A percentile compares a stretch with the other conserved stretches of the same genome.
Conservation (phyloP, 805 yeast species). For the Saturnispora galanensis region DNA sequence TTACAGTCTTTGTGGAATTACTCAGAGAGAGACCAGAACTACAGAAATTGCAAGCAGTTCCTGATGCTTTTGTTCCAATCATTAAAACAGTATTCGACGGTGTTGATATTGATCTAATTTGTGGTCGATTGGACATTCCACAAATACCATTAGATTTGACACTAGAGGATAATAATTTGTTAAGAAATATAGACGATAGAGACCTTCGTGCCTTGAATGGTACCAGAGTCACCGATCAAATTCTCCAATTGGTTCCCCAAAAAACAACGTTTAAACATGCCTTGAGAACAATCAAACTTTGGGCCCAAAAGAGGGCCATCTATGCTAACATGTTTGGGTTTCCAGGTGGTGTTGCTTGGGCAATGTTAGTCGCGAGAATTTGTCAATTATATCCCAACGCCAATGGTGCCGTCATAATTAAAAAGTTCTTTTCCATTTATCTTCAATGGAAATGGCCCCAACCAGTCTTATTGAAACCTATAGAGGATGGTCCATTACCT, state of each 20-base stretch:
- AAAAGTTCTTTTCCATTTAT: slow-evolving; percentile 78
- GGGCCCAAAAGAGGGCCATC: slow-evolving; percentile 94
- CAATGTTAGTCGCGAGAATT: slow-evolving; percentile 96
- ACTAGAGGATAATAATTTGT: slow-evolving; percentile 72
- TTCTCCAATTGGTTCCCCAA: slow-evolving; percentile 80
- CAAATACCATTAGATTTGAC: slow-evolving; percentile 71
- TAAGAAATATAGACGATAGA: slow-evolving; percentile 82
- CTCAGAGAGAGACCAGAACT: slow-evolving; percentile 68
- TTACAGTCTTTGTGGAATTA: slow-evolving; percentile 64
- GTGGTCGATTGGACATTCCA: slow-evolving; percentile 74
- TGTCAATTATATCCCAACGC: slow-evolving; percentile 97
- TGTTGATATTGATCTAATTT: slow-evolving; percentile 85
- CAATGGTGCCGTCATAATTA: slow-evolving; percentile 83
- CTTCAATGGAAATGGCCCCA: slow-evolving; percentile 98
- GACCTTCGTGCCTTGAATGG: slow-evolving; percentile 89
- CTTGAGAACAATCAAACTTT: slow-evolving; percentile 80
- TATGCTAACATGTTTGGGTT: slow-evolving; percentile 94
- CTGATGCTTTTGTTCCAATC: slow-evolving; percentile 97
- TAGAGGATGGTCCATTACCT: slow-evolving; percentile 95
- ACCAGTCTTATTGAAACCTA: slow-evolving; percentile 84
- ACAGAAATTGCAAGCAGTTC: slow-evolving; percentile 87
- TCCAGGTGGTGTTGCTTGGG: slow-evolving; percentile 99
- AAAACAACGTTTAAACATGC: slow-evolving; percentile 90
- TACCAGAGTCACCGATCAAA: slow-evolving; percentile 95
- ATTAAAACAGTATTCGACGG: slow-evolving; percentile 84